Conservation (phyloP, 352 stramenopile genomes). For the Globisporangium solare region DNA sequence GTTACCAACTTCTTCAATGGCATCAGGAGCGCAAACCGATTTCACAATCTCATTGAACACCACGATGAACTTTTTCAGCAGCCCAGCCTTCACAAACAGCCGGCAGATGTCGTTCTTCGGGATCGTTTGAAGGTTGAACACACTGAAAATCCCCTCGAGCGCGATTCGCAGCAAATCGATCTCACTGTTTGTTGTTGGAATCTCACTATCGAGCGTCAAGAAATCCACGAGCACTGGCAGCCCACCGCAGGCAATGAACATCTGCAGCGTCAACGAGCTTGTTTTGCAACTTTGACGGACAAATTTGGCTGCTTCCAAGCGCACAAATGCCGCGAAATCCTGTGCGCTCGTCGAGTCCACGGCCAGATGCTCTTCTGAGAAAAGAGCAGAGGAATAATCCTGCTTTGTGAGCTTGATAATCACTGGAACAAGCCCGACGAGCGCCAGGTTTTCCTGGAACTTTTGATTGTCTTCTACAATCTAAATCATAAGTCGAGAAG, state of each 20-base stretch:
- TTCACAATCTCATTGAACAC: constrained; percentile 80
- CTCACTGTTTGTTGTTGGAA: constrained; percentile 26
- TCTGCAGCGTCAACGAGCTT: constrained; percentile 86
- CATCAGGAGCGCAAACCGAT: constrained; percentile 20
- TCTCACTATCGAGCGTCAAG: constrained; percentile 36
- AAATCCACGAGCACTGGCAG: constrained; percentile 85
- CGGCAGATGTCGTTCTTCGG: constrained; percentile 93
- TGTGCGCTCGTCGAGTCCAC: constrained; percentile 17
- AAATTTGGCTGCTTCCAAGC: constrained; percentile 85
- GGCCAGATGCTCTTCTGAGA: constrained; percentile 10
- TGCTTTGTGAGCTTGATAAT: constrained; percentile 87
- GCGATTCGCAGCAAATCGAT: constrained; percentile 76
- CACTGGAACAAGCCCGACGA: constrained; percentile 87
- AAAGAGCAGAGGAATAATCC: constrained; percentile 19
- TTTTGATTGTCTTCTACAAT: constrained; percentile 89
- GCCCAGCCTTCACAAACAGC: constrained; percentile 91
- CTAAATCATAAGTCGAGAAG: constrained; percentile 16
- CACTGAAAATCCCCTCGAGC: constrained; percentile 86
- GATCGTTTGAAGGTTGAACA: constrained; percentile 90
- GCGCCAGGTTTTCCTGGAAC: constrained; percentile 89
- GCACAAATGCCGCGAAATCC: constrained; percentile 49
- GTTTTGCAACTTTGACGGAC: constrained; percentile 87
- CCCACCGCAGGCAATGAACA: constrained; percentile 91
- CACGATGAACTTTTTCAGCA: constrained; percentile 85
- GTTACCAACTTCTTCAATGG: constrained; percentile 7